Conservation (phyloP, 2,329 filamentous ascomycete genomes). For the Thelonectria olida region DNA sequence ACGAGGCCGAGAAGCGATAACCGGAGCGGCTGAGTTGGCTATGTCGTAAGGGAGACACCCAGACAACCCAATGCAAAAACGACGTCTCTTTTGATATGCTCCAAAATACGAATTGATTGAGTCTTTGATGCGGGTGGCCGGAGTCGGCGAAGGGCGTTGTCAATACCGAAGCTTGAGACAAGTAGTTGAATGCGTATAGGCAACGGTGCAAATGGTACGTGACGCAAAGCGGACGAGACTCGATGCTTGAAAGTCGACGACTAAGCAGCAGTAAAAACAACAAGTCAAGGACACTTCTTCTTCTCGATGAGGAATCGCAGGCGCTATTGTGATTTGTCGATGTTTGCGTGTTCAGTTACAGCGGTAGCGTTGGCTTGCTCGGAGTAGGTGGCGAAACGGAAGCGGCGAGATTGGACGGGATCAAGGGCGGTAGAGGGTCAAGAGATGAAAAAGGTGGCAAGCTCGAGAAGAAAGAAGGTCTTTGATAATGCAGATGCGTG, state of each 20-base stretch:
- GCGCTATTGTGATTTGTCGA: slow-evolving; percentile 29
- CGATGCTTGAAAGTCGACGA: slow-evolving; percentile 26
- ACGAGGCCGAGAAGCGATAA: slow-evolving; percentile 27
- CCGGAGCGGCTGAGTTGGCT: slow-evolving; percentile 20
- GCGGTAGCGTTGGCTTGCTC: slow-evolving; percentile 38
- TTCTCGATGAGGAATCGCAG: slow-evolving; percentile 40
- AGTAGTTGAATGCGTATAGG: slow-evolving; percentile 2
- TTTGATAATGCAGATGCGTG: slow-evolving; percentile 45
- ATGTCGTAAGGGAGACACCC: slow-evolving; percentile 34
- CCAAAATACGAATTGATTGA: slow-evolving; percentile 4
- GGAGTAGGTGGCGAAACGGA: slow-evolving; percentile 38
- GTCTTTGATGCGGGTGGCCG: slow-evolving; percentile 21
- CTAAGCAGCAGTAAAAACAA: slow-evolving; percentile 30
- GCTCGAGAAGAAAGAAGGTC: slow-evolving; percentile 49
- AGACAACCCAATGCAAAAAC: slow-evolving; percentile 38
- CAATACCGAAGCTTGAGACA: background rate
- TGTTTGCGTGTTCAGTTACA: slow-evolving; percentile 32
- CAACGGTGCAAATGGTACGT: slow-evolving; percentile 4
- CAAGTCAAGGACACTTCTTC: slow-evolving; percentile 44
- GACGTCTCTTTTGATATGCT: slow-evolving; percentile 24
- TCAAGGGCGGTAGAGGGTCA: slow-evolving; percentile 17
- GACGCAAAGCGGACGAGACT: slow-evolving; percentile 23
- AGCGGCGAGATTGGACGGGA: slow-evolving; percentile 27
- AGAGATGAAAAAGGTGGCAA: slow-evolving; percentile 40
- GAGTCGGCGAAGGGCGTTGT: slow-evolving; percentile 16